Conservation (phyloP, 495 filamentous ascomycete genomes). For the Penicillium maclennaniae region DNA sequence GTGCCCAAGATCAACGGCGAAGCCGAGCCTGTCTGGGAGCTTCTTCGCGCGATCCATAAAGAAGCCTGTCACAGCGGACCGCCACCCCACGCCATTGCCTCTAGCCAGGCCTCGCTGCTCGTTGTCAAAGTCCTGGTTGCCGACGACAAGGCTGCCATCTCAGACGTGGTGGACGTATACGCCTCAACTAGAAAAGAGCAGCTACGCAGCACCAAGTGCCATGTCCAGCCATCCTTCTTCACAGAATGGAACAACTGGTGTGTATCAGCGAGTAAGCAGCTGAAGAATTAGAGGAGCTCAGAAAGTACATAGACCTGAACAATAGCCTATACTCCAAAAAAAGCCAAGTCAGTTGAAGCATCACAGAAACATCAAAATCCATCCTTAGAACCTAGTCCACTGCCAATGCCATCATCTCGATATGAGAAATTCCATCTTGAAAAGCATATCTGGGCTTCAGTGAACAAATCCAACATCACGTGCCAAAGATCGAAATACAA, state of each 20-base stretch:
- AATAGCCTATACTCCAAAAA: too few species aligned
- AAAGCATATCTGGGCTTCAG: too few species aligned
- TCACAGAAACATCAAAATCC: too few species aligned
- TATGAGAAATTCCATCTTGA: too few species aligned
- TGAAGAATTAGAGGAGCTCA: constrained; percentile 27
- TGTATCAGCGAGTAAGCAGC: constrained; percentile 44
- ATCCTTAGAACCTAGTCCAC: too few species aligned
- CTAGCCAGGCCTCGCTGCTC: constrained; percentile 61
- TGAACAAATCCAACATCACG: too few species aligned
- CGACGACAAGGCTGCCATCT: constrained; percentile 45
- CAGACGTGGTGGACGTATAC: constrained; percentile 54
- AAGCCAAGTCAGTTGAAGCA: too few species aligned
- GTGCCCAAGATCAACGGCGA: constrained; percentile 40
- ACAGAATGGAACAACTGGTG: constrained; percentile 68
- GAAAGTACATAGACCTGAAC: not conserved
- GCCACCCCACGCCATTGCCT: constrained; percentile 51
- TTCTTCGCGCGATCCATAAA: constrained; percentile 65
- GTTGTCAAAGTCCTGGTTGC: constrained; percentile 57
- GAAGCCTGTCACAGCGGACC: constrained; percentile 65
- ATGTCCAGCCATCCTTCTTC: constrained; percentile 60
- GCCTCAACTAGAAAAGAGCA: constrained; percentile 51
- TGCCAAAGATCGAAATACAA: too few species aligned
- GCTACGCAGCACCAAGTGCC: constrained; percentile 51
- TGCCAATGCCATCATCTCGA: too few species aligned
- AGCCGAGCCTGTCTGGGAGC: constrained; percentile 46